Percentiles rank a stretch among this genome's conserved stretches.
Evolutionary conservation across 805 yeast genomes (phyloP).

Genomic region (Schwanniomyces vanrijiae): DNA sequence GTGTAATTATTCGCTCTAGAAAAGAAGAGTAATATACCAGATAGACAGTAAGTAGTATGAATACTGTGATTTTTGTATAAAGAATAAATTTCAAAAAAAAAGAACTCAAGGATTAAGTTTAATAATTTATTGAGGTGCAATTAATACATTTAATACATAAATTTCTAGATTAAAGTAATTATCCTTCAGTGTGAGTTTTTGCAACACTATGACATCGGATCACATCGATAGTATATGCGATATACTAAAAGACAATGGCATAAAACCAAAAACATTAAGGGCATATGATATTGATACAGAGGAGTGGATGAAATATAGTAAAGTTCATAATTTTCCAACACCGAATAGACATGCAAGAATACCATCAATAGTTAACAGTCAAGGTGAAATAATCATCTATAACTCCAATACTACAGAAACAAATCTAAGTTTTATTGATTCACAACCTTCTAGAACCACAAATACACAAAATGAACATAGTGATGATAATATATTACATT

Average conservation of each 20-base stretch:
- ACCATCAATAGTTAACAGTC: conserved; percentile 1
- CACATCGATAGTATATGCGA: conserved; percentile 17
- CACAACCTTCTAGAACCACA: background rate
- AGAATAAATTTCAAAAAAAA: too few species aligned
- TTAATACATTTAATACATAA: background rate
- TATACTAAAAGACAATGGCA: conserved; percentile 16
- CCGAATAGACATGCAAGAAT: background rate
- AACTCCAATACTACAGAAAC: background rate
- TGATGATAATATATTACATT: background rate
- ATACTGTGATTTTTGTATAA: too few species aligned
- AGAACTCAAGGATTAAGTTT: too few species aligned
- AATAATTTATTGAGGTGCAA: background rate
- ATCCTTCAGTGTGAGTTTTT: background rate
- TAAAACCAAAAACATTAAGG: conserved; percentile 13
- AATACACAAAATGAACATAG: background rate
- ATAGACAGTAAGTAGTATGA: too few species aligned
- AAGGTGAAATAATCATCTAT: conserved; percentile 1
- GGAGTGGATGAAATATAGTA: background rate
- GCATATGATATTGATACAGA: conserved; percentile 11
- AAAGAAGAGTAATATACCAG: too few species aligned
- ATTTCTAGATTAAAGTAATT: background rate
- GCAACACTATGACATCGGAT: conserved; percentile 16
- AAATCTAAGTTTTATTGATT: background rate
- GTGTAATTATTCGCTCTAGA: too few species aligned
- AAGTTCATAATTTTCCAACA: conserved; percentile 3